Evolutionary conservation across 371 early-diverging fungal genomes (phyloP).

Genomic region (Mortierella sp.): DNA sequence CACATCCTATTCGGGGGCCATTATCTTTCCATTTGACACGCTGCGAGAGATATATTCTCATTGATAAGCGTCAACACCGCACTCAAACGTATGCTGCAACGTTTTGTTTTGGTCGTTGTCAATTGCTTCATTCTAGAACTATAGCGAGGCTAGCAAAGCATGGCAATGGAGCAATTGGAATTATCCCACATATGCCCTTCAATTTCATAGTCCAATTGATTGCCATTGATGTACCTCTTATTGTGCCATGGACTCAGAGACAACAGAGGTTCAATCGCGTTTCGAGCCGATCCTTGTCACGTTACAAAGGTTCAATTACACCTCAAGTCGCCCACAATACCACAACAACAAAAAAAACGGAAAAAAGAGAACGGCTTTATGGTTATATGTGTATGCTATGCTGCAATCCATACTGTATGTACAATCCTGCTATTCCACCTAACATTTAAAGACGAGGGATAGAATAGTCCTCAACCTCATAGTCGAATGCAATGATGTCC

Average conservation of each 20-base stretch:
- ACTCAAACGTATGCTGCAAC: no score
- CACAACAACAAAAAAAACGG: neutral
- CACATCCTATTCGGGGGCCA: neutral
- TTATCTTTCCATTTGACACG: neutral
- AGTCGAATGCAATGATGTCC: conserved; percentile 44
- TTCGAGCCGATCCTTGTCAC: neutral
- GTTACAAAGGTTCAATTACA: neutral
- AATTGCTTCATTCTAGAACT: neutral
- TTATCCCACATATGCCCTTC: neutral
- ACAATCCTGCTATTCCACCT: neutral
- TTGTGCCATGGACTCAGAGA: neutral
- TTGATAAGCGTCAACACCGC: no score
- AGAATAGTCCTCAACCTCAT: conserved; percentile 41
- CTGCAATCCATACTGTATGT: neutral
- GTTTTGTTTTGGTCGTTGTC: neutral
- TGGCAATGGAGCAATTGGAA: neutral
- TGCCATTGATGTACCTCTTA: neutral
- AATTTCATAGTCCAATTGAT: neutral
- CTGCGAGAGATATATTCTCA: neutral
- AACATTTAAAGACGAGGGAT: conserved; percentile 27
- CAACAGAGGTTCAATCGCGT: neutral
- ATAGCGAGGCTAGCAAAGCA: neutral
- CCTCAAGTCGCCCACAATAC: neutral
- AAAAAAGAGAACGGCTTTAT: neutral
- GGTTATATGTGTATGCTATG: neutral